Base-by-base conservation (phyloP, 495 filamentous ascomycete genomes). In the Aspergillus carlsbadensis region DNA sequence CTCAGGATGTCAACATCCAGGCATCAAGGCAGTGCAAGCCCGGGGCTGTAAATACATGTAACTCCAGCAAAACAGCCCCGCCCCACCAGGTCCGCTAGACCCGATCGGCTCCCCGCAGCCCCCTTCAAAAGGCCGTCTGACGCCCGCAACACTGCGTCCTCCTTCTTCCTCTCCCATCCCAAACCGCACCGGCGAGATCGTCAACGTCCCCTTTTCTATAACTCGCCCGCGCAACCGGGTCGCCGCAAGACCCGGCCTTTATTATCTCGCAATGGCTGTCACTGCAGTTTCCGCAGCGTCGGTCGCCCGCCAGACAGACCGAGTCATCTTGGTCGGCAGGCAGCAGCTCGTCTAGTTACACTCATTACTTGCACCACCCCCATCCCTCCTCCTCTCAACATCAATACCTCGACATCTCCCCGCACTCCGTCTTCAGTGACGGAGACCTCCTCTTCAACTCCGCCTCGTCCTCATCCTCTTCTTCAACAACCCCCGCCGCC, bases 191-290 rank as follows among this genome's bases (percentile, higher is more conserved):
- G 49, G 45, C 47, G 54, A 40, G 26, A 15, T 1, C 33, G 33
- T 36, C 47, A 40, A 18, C n/a, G 22, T 35, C 29, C 33, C 41
- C n/a, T 37, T 33, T 39, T 40, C 20, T 29, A 24, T 50, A 49
- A 41, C 36, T 43, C 33, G 33, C 54, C 59, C 43, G 58, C 17
- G 39, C 53, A 11, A 35, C 54, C 59, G 54, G 59, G 59, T 57
- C 45, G 37, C 45, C 54, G 44, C 24, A 52, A 45, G 50, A 53
- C 59, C 59, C 48, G 59, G 54, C 50, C 20, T 54, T 36, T 48
- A 61, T 29, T 50, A 61, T 61, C 48, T 53, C 55, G 51, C 53
- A 50, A 61, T 61, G 59, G 59, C 43, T 11, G 36, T 45, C 54
- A 37, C 59, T 14, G 39, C 40, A 39, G 13, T 15, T 17, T 54